These are phyloP conservation scores for Blastomyces percursus DNA, from an alignment of 2,329 filamentous ascomycete genomes.

Conservation along the genomic window DNA sequence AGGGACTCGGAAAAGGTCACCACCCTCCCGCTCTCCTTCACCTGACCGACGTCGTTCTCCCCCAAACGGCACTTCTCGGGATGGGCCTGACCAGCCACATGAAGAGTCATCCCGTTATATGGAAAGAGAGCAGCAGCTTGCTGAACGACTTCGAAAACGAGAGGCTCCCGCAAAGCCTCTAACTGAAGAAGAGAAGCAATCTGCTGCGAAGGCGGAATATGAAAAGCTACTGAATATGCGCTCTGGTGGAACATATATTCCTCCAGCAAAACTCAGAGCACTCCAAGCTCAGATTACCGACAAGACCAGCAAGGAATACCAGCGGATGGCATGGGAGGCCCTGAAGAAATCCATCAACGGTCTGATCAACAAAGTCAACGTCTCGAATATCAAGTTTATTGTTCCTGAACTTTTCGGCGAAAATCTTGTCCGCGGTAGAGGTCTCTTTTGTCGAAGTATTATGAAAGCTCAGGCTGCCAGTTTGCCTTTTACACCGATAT, in stretches of 20 bases:
- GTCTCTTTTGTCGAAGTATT: conserved; percentile 87
- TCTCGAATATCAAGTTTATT: conserved; percentile 94
- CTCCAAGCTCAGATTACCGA: conserved; percentile 96
- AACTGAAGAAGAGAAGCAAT: conserved; percentile 74
- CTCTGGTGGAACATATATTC: conserved; percentile 92
- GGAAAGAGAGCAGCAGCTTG: conserved; percentile 41
- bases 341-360: conserved; percentile 98
- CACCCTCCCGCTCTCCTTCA: conserved; percentile 43
- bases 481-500: conserved; percentile 91
- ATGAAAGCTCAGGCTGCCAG: conserved; percentile 98
- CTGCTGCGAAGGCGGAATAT: conserved; percentile 81
- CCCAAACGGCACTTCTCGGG: conserved; percentile 26
- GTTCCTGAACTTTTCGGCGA: conserved; percentile 92
- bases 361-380: conserved; percentile 98
- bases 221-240: conserved; percentile 85
- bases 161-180: conserved; percentile 42
- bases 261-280: conserved; percentile 77
- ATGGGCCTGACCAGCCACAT: conserved; percentile 35
- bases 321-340: conserved; percentile 98
- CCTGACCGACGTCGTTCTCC: conserved; percentile 41
- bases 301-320: conserved; percentile 91
- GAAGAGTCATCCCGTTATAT: conserved; percentile 41
- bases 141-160: conserved; percentile 42
- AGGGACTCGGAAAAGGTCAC: conserved; percentile 47
- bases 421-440: conserved; percentile 82